Evolutionary conservation across 495 filamentous ascomycete species (phyloP), one percentile per base, ranked within the genome.

Genomic region (Letharia lupina): DNA sequence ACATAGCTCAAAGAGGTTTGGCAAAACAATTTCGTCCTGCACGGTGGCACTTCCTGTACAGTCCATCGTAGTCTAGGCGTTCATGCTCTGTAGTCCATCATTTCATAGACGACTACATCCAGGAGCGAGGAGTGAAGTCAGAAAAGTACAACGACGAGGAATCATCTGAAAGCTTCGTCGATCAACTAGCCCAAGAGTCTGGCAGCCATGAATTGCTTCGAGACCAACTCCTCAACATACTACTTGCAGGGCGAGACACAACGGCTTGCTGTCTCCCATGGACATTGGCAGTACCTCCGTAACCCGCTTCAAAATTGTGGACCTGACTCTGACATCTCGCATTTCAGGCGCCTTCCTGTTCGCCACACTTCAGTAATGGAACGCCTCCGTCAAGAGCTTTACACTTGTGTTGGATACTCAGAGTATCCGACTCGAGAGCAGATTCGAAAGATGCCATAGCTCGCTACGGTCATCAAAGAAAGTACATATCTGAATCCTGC

Each of bases 161-260:
- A 50, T 60, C 60, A 56, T 67, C 67, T 42, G 44, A 67, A 23
- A 58, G 69, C 54, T 73, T 74, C 60, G 63, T 72, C 62, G 65
- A 72, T 60, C 69, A 73, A 65, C 56, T 70, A 59, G 73, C 75
- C 11, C 63, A 73, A 67, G 68, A 74, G 33, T 69, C 74, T 11
- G 41, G 68, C 16, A 74, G 70, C 12, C 70, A 72, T 9, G 60
- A 67, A 37, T 69, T 75, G 39, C 68, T 87, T 62, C 79, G 82
- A 28, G 82, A 84, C 66, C 82, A 87, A 70, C 73, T 86, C 45
- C 72, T 87, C 62, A 78, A 80, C 54, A 76, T 88, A 18, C 75
- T 89, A 44, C 65, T 87, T 12, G 86, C 86, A 3, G 85, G 86
- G 0, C 77, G 84, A 68, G 86, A 89, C 72, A 87, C 86, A 37